Conservation (phyloP, 208 protist genomes). For the Leishmania mexicana region DNA sequence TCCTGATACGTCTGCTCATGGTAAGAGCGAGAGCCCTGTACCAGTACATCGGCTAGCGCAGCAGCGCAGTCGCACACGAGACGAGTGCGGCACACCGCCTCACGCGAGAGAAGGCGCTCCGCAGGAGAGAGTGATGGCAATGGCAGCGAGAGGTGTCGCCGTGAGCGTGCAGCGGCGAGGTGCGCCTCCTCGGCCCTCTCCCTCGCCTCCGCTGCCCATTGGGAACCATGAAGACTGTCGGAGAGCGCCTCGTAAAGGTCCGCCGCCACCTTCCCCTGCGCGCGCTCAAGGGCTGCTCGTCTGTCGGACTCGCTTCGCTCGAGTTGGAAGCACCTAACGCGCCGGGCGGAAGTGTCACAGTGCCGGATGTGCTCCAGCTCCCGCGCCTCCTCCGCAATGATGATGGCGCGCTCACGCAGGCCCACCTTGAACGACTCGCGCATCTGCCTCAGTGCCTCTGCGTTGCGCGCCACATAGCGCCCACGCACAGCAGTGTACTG, state of each 20-base stretch:
- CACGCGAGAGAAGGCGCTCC: slow-evolving; percentile 23
- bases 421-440: neutral
- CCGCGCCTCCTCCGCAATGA: slow-evolving; percentile 22
- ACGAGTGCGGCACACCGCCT: slow-evolving; percentile 16
- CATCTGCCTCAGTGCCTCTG: slow-evolving; percentile 2
- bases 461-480: slow-evolving; percentile 25
- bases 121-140: slow-evolving; percentile 8
- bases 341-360: slow-evolving; percentile 4
- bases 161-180: neutral
- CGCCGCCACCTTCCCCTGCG: neutral
- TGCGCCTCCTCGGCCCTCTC: neutral
- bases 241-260: neutral
- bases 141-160: neutral
- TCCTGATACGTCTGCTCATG: neutral
- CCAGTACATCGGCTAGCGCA: slow-evolving; percentile 2
- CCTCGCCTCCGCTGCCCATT: neutral
- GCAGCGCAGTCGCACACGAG: neutral
- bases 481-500: slow-evolving; percentile 27
- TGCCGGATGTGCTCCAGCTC: neutral
- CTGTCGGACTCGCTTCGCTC: neutral
- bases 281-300: neutral
- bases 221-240: neutral
- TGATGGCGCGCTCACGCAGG: slow-evolving; percentile 10
- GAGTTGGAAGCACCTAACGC: slow-evolving; percentile 5
- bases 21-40: neutral